A percentile compares a stretch with the other conserved stretches of the same genome.
Conservation (phyloP, 2,329 filamentous ascomycete species). For the Botryosphaeria dothidea region DNA sequence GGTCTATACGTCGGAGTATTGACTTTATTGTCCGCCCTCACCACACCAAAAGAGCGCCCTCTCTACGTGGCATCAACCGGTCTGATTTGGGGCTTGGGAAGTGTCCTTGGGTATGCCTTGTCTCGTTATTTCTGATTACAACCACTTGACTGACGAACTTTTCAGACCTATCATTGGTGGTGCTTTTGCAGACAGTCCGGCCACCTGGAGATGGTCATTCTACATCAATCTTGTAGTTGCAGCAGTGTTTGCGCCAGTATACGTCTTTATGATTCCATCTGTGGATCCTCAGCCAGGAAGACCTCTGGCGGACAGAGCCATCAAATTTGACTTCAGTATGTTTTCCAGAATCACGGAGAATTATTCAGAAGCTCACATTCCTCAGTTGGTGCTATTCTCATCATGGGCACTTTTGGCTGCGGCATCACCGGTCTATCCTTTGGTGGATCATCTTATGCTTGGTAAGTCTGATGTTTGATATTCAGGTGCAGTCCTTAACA, state of each 20-base stretch:
- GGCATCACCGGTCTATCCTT: too few relatives aligned
- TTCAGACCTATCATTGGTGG: constrained; percentile 38
- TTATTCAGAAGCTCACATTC: too few relatives aligned
- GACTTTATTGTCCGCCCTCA: constrained; percentile 25
- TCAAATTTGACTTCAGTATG: background rate
- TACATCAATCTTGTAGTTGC: constrained; percentile 16
- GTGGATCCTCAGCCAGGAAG: constrained; percentile 7
- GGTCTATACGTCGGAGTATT: constrained; percentile 35
- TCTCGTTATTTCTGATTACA: too few relatives aligned
- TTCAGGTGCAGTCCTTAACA: too few relatives aligned
- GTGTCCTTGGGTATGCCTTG: too few relatives aligned
- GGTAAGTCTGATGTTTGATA: too few relatives aligned
- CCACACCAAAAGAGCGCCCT: constrained; percentile 26
- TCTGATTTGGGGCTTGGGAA: constrained; percentile 28
- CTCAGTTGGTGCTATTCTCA: too few relatives aligned
- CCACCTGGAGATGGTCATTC: constrained; percentile 27
- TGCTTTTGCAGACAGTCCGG: constrained; percentile 26
- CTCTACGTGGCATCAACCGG: constrained; percentile 32
- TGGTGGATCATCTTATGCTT: too few relatives aligned
- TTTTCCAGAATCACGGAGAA: too few relatives aligned
- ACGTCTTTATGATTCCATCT: background rate
- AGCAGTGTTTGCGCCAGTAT: background rate
- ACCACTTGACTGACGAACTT: too few relatives aligned
- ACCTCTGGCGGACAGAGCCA: background rate
- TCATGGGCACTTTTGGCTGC: too few relatives aligned